Percentiles rank a stretch among this genome's conserved stretches.
phyloP scores from a whole-genome alignment of 805 yeast genomes.

The Sugiyamaella chiloensis region DNA sequence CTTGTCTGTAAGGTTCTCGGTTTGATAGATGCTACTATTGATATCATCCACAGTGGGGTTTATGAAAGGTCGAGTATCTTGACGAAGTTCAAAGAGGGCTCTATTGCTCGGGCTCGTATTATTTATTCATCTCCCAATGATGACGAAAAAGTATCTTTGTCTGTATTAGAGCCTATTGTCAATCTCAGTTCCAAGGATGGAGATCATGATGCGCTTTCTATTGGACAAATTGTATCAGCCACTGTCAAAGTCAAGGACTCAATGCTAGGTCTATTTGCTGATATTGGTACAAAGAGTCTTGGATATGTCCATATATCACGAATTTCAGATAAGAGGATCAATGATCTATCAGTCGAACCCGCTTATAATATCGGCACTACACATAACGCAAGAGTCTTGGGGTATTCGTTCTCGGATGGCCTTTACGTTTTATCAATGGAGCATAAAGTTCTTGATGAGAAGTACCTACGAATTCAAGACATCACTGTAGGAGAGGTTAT shows the following conservation, averaged over 20 bases:
- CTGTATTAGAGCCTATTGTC: slow-evolving; percentile 56
- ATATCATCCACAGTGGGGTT: slow-evolving; percentile 59
- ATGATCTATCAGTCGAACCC: slow-evolving; percentile 30
- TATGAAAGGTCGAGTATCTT: slow-evolving; percentile 44
- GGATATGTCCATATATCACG: slow-evolving; percentile 84
- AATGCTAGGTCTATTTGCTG: slow-evolving; percentile 35
- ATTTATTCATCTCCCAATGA: slow-evolving; percentile 46
- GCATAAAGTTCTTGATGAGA: slow-evolving; percentile 57
- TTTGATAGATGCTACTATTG: slow-evolving; percentile 66
- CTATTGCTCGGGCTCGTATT: slow-evolving; percentile 66
- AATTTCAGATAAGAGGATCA: slow-evolving; percentile 41
- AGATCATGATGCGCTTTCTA: slow-evolving; percentile 58
- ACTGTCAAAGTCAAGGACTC: slow-evolving; percentile 53
- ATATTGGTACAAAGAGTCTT: slow-evolving; percentile 47
- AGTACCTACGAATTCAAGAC: slow-evolving; percentile 66
- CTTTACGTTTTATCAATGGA: slow-evolving; percentile 66
- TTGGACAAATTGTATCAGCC: slow-evolving; percentile 65
- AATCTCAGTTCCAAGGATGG: slow-evolving; percentile 33
- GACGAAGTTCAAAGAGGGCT: slow-evolving; percentile 66
- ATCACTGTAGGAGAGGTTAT: slow-evolving; percentile 71
- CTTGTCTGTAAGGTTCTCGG: slow-evolving; percentile 72
- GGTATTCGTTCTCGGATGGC: slow-evolving; percentile 65
- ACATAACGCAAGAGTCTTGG: slow-evolving; percentile 75
- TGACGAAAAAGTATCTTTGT: slow-evolving; percentile 55
- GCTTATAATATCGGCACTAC: slow-evolving; percentile 57